Conservation (phyloP, 192 early-diverging fungal species). For the Gigaspora rosea region DNA sequence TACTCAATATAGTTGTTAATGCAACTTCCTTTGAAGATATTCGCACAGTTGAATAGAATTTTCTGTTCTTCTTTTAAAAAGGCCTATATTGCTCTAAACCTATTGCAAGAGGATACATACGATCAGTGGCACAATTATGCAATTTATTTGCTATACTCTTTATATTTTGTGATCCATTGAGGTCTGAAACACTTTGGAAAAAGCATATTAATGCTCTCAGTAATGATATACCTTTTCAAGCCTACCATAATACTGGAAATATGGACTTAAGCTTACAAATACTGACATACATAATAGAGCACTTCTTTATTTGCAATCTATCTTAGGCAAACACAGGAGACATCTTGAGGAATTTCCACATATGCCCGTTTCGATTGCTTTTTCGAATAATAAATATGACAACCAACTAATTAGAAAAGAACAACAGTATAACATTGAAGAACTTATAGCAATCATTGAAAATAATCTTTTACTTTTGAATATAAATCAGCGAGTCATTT, state of each 20-base stretch:
- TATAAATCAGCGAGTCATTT: not conserved
- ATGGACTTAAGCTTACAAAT: not conserved
- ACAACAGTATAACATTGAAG: constrained; percentile 9
- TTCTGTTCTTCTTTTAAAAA: constrained; percentile 32
- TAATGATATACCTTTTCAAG: constrained; percentile 28
- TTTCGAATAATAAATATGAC: not conserved
- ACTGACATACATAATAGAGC: constrained; percentile 5
- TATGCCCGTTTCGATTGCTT: constrained; percentile 9
- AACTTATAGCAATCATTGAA: constrained; percentile 8
- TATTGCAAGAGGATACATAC: constrained; percentile 32
- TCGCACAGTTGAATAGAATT: constrained; percentile 10
- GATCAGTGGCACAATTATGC: constrained; percentile 26
- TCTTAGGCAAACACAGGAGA: constrained; percentile 15
- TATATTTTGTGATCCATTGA: constrained; percentile 1
- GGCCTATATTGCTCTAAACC: constrained; percentile 31
- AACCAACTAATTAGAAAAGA: constrained; percentile 30
- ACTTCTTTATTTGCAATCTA: constrained; percentile 2
- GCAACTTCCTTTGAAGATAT: constrained; percentile 33
- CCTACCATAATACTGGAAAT: not conserved
- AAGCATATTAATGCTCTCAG: constrained; percentile 3
- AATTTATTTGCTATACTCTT: constrained; percentile 23
- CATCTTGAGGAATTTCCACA: constrained; percentile 16
- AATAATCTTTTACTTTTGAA: not conserved
- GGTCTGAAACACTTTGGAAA: constrained; percentile 1
- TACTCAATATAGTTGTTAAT: constrained; percentile 27